Base-by-base conservation (phyloP, 2,329 filamentous ascomycete species). In the Cladosporium sp. region DNA sequence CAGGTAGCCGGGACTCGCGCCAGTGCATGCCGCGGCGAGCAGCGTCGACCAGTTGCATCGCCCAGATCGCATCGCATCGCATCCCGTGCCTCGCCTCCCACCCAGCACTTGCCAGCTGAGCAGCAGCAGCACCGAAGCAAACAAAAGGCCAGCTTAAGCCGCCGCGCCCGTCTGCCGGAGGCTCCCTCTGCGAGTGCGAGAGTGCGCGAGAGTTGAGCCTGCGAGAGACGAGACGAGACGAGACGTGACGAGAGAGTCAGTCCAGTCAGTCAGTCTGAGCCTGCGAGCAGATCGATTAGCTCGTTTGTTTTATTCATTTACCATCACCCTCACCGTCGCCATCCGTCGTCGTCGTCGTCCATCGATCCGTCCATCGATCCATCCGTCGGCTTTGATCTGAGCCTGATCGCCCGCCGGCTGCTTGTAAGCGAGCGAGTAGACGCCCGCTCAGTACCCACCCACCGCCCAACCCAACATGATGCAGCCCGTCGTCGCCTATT, bases 401-500 rank as follows among this genome's bases (percentile, higher is more conserved):
- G 26, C 21, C 29, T 23, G 31, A 52, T 46, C 56, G 56, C 26
- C 29, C 40, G 28, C 29, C 61, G 61, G 61, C 61, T 63, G 61
- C 50, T 44, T 26, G 21, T 63, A 63, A 63, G 61, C 61, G 61
- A 63, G 61, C 61, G 61, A 63, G 61, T 63, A 40, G 56, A 65
- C 35, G 50, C 21, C 21, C 35, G 35, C 35, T 26, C 46, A 53
- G 60, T 23, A 53, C 37, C 26, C 40, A 46, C 18, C 26, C 23
- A 26, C 23, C 23, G 23, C 23, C 23, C 23, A 26, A 44, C 52
- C 35, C 60, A 75, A 70, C 70, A 69, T 71, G 60, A 70, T 67
- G 65, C 73, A 71, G 64, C 72, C 68, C 60, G 68, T 72, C 67
- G 70, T 69, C 50, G 67, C 71, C 29, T 69, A 49, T 33, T 28